These are phyloP conservation scores for Pezizomycotina sp. DNA, from an alignment of 2,329 filamentous ascomycete genomes.

Conservation along the genomic window DNA sequence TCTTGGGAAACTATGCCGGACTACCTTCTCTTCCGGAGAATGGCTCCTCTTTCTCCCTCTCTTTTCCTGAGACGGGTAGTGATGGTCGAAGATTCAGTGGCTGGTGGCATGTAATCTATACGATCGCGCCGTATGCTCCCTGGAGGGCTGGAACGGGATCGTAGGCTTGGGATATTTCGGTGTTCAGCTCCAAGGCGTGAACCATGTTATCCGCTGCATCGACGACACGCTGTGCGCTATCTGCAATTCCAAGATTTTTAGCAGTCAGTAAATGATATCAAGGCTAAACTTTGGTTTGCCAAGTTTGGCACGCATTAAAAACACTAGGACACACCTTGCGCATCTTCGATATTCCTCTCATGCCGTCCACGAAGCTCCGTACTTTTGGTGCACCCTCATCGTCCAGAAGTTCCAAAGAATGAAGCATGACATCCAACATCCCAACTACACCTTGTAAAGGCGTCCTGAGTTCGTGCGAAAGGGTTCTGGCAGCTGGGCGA, in stretches of 20 bases:
- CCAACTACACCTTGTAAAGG: constrained; percentile 63
- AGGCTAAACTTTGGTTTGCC: too few species aligned
- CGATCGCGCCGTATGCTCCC: too few species aligned
- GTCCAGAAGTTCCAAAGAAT: constrained; percentile 31
- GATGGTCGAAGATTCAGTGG: too few species aligned
- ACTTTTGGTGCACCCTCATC: constrained; percentile 26
- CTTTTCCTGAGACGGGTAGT: too few species aligned
- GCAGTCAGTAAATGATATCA: too few species aligned
- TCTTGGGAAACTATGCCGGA: too few species aligned
- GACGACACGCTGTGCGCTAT: constrained; percentile 53
- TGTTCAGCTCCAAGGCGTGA: constrained; percentile 58
- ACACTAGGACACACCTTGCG: constrained; percentile 39
- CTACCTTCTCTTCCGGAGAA: too few species aligned
- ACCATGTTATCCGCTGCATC: constrained; percentile 62
- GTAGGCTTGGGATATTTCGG: constrained; percentile 50
- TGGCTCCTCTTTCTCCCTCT: too few species aligned
- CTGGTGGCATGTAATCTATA: too few species aligned
- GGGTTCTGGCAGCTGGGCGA: constrained; percentile 53
- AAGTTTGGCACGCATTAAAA: too few species aligned
- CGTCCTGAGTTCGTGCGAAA: constrained; percentile 55
- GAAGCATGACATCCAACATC: constrained; percentile 62
- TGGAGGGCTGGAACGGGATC: constrained; percentile 28
- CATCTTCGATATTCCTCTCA: constrained; percentile 54
- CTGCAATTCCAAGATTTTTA: constrained; percentile 31
- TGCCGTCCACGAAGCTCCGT: constrained; percentile 41